Evolutionary conservation across 805 yeast genomes (phyloP), one percentile per base, ranked within the genome.

Genomic region (Yarrowia bubula): DNA sequence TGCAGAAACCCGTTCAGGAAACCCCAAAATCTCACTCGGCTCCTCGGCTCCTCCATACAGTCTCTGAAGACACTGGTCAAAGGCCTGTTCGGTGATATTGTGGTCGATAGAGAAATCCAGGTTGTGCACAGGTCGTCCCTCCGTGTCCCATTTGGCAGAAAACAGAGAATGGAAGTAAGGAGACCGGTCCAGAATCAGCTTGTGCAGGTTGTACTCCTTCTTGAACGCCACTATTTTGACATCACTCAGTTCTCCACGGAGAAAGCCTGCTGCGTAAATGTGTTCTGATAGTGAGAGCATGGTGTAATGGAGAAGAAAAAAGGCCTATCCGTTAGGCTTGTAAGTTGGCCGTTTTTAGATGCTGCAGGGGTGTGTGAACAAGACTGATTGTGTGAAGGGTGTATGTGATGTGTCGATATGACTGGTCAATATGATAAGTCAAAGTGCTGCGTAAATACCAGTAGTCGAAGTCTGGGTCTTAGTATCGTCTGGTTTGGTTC

Each of bases 91-190:
- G 0, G 82, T 77, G 57, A 80, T 79, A 48, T 76, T 72, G 8
- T 75, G 75, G 68, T 79, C 83, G 37, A 74, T 74, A 39, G 82
- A 68, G 79, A 80, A 9, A 71, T 72, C 50, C 79, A 67, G 17
- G 73, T 77, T 65, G 74, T 69, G 4, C 42, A 35, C n/a, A 35
- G 46, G 39, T 4, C 39, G 11, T 5, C 55, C 64, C 4, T 38
- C 51, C 1, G 50, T 35, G 41, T 58, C 64, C 87, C 87, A 84
- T 0, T 74, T 72, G 0, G 77, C 80, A 44, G 76, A 72, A 66
- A 84, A 80, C 51, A 84, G 67, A 3, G 81, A 75, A 15, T 75
- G 72, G 69, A 84, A 84, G 68, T 81, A 84, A 0, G 81, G 82
- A 65, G 83, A 76, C 64, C 81, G 75, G 61, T 77, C 77, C 46